A percentile compares a stretch with the other conserved stretches of the same genome.
These are phyloP conservation scores for Ophiostoma quercus DNA, from an alignment of 2,329 filamentous ascomycete species.

Conservation along the genomic window DNA sequence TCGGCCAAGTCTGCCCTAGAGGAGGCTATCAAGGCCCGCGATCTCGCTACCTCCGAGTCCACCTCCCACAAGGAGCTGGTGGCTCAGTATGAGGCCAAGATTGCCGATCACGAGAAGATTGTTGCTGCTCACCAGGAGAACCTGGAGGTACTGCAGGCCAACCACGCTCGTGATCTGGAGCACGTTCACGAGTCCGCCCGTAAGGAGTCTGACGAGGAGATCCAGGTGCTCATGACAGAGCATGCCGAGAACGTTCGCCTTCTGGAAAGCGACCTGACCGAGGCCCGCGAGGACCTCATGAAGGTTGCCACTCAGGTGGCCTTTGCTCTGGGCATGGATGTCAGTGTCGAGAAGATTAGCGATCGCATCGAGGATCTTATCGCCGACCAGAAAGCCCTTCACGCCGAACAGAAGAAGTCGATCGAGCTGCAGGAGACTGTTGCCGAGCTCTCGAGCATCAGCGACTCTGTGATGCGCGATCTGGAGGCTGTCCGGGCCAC, in stretches of 20 bases:
- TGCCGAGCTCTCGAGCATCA: constrained; percentile 52
- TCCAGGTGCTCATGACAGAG: constrained; percentile 55
- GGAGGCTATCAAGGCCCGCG: constrained; percentile 51
- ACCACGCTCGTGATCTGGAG: constrained; percentile 48
- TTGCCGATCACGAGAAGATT: constrained; percentile 54
- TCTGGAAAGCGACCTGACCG: constrained; percentile 58
- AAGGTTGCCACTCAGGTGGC: constrained; percentile 61
- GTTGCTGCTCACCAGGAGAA: constrained; percentile 51
- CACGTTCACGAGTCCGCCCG: constrained; percentile 45
- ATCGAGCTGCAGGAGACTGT: constrained; percentile 53
- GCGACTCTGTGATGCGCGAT: constrained; percentile 55
- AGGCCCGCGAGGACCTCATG: constrained; percentile 61
- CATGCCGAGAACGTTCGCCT: constrained; percentile 52
- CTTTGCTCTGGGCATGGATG: constrained; percentile 55
- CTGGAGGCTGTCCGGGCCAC: constrained; percentile 56
- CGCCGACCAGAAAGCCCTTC: constrained; percentile 55
- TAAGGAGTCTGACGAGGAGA: constrained; percentile 52
- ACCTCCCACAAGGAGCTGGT: constrained; percentile 46
- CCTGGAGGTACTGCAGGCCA: constrained; percentile 45
- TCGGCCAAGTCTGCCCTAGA: constrained; percentile 63
- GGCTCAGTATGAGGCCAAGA: constrained; percentile 52
- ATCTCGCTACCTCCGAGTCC: constrained; percentile 44
- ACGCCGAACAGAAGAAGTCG: constrained; percentile 53
- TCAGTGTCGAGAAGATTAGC: constrained; percentile 62
- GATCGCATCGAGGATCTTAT: constrained; percentile 56